Evolutionary conservation across 768 basidiomycete genomes (phyloP).

Genomic region (Xerocomellus dryophilus): DNA sequence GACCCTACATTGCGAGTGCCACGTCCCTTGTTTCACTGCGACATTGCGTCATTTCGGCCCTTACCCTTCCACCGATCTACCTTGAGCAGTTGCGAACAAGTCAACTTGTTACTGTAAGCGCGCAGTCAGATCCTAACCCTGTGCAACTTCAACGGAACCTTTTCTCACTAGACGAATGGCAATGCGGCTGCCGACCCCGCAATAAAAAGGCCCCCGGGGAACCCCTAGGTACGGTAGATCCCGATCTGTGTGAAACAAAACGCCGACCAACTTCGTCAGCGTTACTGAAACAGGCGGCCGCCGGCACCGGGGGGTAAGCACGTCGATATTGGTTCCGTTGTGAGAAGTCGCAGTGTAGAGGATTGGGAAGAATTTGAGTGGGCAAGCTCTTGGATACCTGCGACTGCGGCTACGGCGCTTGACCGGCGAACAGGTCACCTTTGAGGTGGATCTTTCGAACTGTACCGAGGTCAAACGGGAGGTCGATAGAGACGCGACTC

Average conservation of each 20-base stretch:
- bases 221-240: no score
- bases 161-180: background rate
- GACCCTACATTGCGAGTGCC: background rate
- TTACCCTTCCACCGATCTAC: no score
- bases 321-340: background rate
- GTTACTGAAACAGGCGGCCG: background rate
- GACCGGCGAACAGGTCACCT: background rate
- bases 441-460: background rate
- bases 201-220: no score
- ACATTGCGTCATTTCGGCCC: background rate
- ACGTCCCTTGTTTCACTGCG: background rate
- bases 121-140: no score
- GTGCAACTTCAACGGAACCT: background rate
- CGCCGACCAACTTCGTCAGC: background rate
- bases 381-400: background rate
- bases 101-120: no score
- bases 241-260: background rate
- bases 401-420: background rate
- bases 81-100: background rate
- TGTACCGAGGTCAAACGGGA: background rate
- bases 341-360: background rate
- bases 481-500: background rate
- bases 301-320: background rate
- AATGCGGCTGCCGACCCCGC: background rate
- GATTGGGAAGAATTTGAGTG: background rate